A percentile compares a stretch with the other conserved stretches of the same genome.
These are phyloP conservation scores for Hygrocybe punicea DNA, from an alignment of 768 basidiomycete genomes.

Conservation along the genomic window DNA sequence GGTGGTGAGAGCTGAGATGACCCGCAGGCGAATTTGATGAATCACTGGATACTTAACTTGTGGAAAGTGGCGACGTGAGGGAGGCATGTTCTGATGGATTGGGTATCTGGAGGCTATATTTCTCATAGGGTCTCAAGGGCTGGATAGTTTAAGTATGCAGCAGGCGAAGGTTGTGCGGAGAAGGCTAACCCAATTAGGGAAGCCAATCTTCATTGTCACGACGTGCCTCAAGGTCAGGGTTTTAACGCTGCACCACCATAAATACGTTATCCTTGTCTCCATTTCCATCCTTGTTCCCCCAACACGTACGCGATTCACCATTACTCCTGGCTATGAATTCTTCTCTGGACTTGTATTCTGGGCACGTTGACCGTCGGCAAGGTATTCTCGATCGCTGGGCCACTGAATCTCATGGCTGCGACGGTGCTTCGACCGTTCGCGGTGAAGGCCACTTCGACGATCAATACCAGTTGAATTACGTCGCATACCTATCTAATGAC, in stretches of 20 bases:
- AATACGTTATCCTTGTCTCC: background rate
- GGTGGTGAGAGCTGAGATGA: background rate
- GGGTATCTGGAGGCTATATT: too few species aligned
- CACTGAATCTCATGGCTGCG: background rate
- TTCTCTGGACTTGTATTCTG: background rate
- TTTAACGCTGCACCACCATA: background rate
- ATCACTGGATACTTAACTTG: too few species aligned
- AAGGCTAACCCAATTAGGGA: too few species aligned
- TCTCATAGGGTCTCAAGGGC: too few species aligned
- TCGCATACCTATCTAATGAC: background rate
- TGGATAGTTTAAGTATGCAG: too few species aligned
- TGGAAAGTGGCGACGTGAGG: too few species aligned
- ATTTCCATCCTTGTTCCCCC: too few species aligned
- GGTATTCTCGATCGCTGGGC: background rate
- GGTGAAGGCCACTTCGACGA: background rate
- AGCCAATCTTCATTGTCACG: too few species aligned
- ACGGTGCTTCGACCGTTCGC: background rate
- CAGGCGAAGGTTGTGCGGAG: too few species aligned
- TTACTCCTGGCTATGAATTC: background rate
- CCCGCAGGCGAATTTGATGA: too few species aligned
- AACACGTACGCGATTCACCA: background rate
- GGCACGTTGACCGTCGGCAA: background rate
- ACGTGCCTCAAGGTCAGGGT: background rate
- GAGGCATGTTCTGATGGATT: too few species aligned
- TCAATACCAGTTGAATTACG: background rate